A percentile compares a stretch with the other conserved stretches of the same genome.
These are phyloP conservation scores for Pelargonium cotyledonis DNA, from an alignment of 441 rosid species.

Conservation along the genomic window DNA sequence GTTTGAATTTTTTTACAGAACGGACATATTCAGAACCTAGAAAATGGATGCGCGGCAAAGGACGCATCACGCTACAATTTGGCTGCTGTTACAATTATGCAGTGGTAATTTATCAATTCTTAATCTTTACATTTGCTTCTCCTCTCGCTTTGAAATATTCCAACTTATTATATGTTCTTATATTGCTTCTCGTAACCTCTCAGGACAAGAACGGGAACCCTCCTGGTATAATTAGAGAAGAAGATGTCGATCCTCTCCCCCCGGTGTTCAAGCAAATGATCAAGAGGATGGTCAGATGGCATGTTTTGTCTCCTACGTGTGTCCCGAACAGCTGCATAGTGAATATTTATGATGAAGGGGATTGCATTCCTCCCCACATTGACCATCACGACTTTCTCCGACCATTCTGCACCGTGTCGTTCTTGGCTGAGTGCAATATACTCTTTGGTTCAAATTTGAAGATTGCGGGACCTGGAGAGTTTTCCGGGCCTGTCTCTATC, in stretches of 20 bases:
- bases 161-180: not conserved
- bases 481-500: slow-evolving; percentile 42
- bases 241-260: slow-evolving; percentile 58
- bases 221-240: slow-evolving; percentile 47
- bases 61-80: slow-evolving; percentile 38
- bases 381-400: slow-evolving; percentile 59
- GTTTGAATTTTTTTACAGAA: slow-evolving; percentile 19
- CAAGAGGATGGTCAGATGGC: slow-evolving; percentile 55
- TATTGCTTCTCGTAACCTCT: not conserved
- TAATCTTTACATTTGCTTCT: not conserved
- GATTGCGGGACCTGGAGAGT: slow-evolving; percentile 48
- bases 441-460: slow-evolving; percentile 50
- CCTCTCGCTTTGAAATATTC: not conserved
- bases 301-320: slow-evolving; percentile 49
- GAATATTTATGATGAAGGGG: slow-evolving; percentile 64
- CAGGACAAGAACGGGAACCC: slow-evolving; percentile 60
- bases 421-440: slow-evolving; percentile 47
- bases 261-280: slow-evolving; percentile 49
- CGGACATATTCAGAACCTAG: slow-evolving; percentile 39
- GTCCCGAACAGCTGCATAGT: slow-evolving; percentile 67
- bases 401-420: slow-evolving; percentile 61
- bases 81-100: slow-evolving; percentile 48
- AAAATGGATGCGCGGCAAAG: slow-evolving; percentile 49
- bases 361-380: slow-evolving; percentile 69
- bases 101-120: slow-evolving; percentile 19